Conservation (phyloP, 768 basidiomycete genomes). For the Russula griseocarnosa region DNA sequence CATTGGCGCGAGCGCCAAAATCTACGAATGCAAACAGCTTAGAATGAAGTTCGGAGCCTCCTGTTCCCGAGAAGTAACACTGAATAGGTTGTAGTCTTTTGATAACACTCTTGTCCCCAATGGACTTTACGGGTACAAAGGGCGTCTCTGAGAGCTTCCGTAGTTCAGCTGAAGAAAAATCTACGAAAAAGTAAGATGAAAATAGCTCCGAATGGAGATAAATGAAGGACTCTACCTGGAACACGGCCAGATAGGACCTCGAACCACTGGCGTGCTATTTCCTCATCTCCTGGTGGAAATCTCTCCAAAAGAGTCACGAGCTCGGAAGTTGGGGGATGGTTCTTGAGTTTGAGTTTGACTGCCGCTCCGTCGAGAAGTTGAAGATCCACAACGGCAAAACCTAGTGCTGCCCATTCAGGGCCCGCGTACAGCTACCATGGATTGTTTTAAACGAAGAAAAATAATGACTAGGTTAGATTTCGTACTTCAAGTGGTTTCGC, state of each 20-base stretch:
- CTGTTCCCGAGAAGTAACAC: constrained; percentile 61
- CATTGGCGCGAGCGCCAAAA: constrained; percentile 77
- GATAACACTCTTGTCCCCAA: constrained; percentile 31
- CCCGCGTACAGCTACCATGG: constrained; percentile 63
- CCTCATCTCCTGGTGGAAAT: constrained; percentile 53
- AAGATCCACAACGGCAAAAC: constrained; percentile 66
- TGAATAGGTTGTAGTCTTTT: constrained; percentile 49
- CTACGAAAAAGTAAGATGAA: constrained; percentile 35
- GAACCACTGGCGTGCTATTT: constrained; percentile 63
- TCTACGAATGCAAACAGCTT: constrained; percentile 86
- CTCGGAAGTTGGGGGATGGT: constrained; percentile 61
- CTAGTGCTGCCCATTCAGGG: constrained; percentile 63
- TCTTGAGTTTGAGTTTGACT: constrained; percentile 61
- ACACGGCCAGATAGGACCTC: constrained; percentile 60
- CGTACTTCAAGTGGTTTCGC: constrained; percentile 64
- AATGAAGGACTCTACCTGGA: constrained; percentile 42
- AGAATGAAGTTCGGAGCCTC: constrained; percentile 60
- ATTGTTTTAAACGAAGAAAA: background rate
- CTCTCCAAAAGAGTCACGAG: constrained; percentile 57
- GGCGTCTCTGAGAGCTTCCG: constrained; percentile 50
- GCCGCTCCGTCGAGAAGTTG: constrained; percentile 48
- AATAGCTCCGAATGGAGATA: background rate
- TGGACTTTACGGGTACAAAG: constrained; percentile 60
- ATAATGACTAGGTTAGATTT: background rate
- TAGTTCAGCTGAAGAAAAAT: constrained; percentile 56